Evolutionary conservation across 2,329 filamentous ascomycete genomes (phyloP).

Genomic region (Rutstroemia sp.): DNA sequence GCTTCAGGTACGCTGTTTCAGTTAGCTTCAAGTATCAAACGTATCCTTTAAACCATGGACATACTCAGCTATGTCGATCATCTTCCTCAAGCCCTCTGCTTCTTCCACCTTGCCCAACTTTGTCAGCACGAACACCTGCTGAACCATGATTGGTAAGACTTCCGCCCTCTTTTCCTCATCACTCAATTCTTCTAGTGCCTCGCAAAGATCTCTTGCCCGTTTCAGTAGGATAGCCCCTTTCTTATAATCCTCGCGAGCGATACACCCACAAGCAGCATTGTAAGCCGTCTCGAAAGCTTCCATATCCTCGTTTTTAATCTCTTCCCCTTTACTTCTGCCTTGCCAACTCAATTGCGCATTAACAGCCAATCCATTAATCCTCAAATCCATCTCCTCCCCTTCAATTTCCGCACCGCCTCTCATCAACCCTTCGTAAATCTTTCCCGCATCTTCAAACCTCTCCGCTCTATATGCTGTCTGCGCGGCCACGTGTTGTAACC

Average conservation of each 20-base stretch:
- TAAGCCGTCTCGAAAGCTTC: slow-evolving; percentile 78
- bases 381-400: slow-evolving; percentile 65
- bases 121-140: slow-evolving; percentile 66
- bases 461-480: slow-evolving; percentile 69
- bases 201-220: slow-evolving; percentile 63
- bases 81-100: slow-evolving; percentile 53
- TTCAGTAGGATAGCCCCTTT: slow-evolving; percentile 61
- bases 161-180: slow-evolving; percentile 70
- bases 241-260: slow-evolving; percentile 60
- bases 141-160: slow-evolving; percentile 66
- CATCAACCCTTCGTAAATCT: slow-evolving; percentile 55
- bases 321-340: slow-evolving; percentile 34
- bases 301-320: slow-evolving; percentile 43
- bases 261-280: slow-evolving; percentile 67
- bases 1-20: slow-evolving; percentile 53
- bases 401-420: slow-evolving; percentile 36
- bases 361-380: slow-evolving; percentile 67
- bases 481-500: slow-evolving; percentile 46
- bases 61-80: slow-evolving; percentile 55
- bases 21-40: slow-evolving; percentile 24
- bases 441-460: slow-evolving; percentile 59
- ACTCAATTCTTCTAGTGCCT: slow-evolving; percentile 62
- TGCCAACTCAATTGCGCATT: slow-evolving; percentile 68
- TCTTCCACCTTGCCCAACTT: slow-evolving; percentile 59
- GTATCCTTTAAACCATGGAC: slow-evolving; percentile 25